phyloP scores from a whole-genome alignment of 2,329 filamentous ascomycete species.

The Nannizziopsis arthrosporioides region DNA sequence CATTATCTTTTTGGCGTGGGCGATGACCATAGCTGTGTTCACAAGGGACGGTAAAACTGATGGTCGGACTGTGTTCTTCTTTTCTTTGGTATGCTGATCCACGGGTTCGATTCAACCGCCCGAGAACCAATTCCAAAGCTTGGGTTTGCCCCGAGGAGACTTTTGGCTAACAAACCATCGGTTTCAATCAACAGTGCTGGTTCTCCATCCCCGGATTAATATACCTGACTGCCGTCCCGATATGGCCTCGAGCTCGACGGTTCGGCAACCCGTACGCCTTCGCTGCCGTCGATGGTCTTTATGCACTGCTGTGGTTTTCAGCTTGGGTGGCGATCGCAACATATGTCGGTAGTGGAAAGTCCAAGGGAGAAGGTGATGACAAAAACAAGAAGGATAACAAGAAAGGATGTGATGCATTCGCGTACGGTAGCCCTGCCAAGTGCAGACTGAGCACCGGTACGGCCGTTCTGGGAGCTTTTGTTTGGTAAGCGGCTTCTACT shows the following conservation, averaged over 20 bases:
- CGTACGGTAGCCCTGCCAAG: conserved; percentile 43
- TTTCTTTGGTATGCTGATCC: conserved; percentile 41
- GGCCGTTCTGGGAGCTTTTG: conserved; percentile 45
- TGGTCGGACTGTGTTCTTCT: conserved; percentile 45
- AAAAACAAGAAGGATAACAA: conserved; percentile 33
- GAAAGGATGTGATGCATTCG: conserved; percentile 44
- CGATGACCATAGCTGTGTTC: conserved; percentile 47
- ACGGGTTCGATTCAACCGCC: background rate
- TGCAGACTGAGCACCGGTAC: conserved; percentile 47
- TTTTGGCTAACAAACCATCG: conserved; percentile 2
- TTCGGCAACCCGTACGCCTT: conserved; percentile 52
- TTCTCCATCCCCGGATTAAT: conserved; percentile 46
- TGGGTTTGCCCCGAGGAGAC: background rate
- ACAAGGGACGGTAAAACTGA: conserved; percentile 44
- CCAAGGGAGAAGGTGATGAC: conserved; percentile 34
- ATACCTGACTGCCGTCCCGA: conserved; percentile 49
- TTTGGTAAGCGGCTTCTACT: conserved; percentile 38
- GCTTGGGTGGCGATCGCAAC: conserved; percentile 46
- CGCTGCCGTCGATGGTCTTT: conserved; percentile 44
- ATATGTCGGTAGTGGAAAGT: conserved; percentile 46
- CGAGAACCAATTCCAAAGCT: background rate
- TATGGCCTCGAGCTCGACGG: conserved; percentile 47
- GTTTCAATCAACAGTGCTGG: conserved; percentile 41
- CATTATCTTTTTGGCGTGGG: conserved; percentile 48
- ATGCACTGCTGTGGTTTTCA: conserved; percentile 47